phyloP scores from a whole-genome alignment of 2,329 filamentous ascomycete species.

The Diaporthe citrichinensis region DNA sequence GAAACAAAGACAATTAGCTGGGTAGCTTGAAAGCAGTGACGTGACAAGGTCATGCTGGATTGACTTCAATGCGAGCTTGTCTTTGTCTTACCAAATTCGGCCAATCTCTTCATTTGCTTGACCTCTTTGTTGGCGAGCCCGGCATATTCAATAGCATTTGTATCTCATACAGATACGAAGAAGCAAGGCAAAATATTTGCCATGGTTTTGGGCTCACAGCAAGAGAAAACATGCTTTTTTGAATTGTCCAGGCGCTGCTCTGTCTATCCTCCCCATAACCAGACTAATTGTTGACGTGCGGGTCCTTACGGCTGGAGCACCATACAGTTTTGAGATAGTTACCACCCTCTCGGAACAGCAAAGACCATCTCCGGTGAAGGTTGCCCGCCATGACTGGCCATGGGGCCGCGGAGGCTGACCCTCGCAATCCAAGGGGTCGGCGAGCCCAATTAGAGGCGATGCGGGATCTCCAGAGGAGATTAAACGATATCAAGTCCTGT shows the following conservation, averaged over 20 bases:
- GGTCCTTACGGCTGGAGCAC: not conserved
- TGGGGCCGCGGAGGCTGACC: not conserved
- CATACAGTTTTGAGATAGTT: no score
- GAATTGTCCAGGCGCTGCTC: not conserved
- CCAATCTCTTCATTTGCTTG: not conserved
- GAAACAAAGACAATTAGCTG: no score
- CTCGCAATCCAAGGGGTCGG: not conserved
- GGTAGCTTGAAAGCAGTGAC: not conserved
- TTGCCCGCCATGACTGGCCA: slow-evolving; percentile 9
- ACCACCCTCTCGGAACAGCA: not conserved
- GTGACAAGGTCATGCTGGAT: not conserved
- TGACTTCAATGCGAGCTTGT: no score
- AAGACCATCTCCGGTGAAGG: not conserved
- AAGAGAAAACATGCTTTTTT: not conserved
- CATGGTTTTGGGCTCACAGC: not conserved
- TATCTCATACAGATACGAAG: not conserved
- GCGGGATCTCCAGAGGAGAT: not conserved
- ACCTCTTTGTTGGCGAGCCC: not conserved
- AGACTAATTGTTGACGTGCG: not conserved
- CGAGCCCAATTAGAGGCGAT: not conserved
- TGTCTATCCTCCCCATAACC: not conserved
- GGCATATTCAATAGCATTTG: not conserved
- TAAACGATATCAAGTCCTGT: not conserved
- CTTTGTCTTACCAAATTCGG: slow-evolving; percentile 16
- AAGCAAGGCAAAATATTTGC: not conserved